These are phyloP conservation scores for Cydonia oblonga DNA, from an alignment of 331 rosid genomes.

Conservation along the genomic window DNA sequence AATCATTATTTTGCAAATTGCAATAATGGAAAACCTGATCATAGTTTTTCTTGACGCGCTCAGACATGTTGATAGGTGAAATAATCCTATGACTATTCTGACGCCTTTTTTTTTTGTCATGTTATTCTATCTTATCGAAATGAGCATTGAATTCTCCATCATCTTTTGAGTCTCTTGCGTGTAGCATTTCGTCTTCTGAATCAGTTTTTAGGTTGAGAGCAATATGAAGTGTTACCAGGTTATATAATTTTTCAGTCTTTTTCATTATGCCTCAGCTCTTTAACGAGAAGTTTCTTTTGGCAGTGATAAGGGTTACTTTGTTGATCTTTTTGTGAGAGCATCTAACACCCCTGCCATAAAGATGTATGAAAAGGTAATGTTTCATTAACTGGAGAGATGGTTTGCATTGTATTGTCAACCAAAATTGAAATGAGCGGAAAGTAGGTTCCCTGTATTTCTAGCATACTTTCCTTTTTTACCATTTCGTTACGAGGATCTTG, in stretches of 20 bases:
- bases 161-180: background rate
- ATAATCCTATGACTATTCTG: background rate
- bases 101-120: background rate
- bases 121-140: background rate
- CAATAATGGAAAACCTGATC: background rate
- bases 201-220: background rate
- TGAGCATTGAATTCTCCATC: background rate
- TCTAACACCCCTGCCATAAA: conserved; percentile 94
- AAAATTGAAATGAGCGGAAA: background rate
- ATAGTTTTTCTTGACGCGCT: background rate
- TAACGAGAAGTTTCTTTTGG: conserved; percentile 13
- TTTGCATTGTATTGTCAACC: background rate
- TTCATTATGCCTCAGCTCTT: background rate
- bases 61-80: background rate
- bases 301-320: conserved; percentile 90
- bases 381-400: background rate
- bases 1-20: background rate
- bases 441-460: background rate
- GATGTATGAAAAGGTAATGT: conserved; percentile 87
- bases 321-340: conserved; percentile 94
- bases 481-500: background rate
- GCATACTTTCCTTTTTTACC: background rate
- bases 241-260: background rate
- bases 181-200: background rate
- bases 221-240: background rate